Percentiles rank a stretch among this genome's conserved stretches.
Conservation (phyloP, 1,139 yeast species). For the Saccharomyces hybrid region DNA sequence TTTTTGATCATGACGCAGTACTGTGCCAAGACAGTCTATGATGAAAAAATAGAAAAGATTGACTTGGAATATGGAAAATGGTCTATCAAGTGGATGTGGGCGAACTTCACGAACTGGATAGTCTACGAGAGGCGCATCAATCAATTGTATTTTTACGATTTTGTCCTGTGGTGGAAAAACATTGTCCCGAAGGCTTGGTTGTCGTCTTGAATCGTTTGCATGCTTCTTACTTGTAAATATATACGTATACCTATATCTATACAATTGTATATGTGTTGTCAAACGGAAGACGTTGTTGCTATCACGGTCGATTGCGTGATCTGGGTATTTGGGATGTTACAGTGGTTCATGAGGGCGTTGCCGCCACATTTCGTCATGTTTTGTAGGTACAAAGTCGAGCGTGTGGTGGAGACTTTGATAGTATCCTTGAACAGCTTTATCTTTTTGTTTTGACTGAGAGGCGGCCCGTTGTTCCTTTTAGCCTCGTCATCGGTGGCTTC, state of each 20-base stretch:
- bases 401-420: constrained; percentile 6
- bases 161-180: constrained; percentile 32
- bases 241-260: not conserved
- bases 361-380: not conserved
- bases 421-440: constrained; percentile 2
- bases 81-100: constrained; percentile 37
- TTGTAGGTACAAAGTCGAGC: constrained; percentile 5
- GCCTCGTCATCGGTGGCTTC: not conserved
- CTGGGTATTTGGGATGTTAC: constrained; percentile 2
- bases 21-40: constrained; percentile 74
- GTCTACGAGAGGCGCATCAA: constrained; percentile 45
- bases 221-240: no score
- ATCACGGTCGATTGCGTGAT: constrained; percentile 7
- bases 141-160: constrained; percentile 52
- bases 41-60: constrained; percentile 48
- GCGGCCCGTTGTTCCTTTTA: not conserved
- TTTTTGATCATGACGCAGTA: constrained; percentile 84
- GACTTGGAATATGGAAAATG: constrained; percentile 32
- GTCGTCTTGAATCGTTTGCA: no score
- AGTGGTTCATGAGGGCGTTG: constrained; percentile 4
- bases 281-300: constrained; percentile 3
- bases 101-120: constrained; percentile 42
- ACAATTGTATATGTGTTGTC: not conserved
- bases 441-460: not conserved
- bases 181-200: constrained; percentile 4